Base-by-base conservation (phyloP, 306 rosid genomes). In the Gastrolobium bilobum region DNA sequence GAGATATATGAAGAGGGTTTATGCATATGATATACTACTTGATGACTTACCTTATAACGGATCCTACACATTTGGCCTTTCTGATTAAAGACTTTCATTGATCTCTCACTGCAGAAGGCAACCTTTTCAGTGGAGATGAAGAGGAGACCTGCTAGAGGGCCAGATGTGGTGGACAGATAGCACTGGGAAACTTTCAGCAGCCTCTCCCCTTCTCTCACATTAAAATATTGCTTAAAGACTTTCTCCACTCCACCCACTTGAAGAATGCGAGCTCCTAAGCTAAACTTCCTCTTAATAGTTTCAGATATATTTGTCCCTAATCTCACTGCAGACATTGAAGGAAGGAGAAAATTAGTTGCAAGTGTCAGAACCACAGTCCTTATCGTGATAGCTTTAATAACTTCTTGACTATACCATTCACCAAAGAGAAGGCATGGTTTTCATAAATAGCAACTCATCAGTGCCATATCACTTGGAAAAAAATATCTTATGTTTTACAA, bases 61-160 rank as follows among this genome's bases (percentile, higher is more conserved):
- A 71, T 79, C 33, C 73, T 80, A 10, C 61, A 35, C 44, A 82
- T 38, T 35, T 83, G 79, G 43, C 86, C 90, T 10, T 84, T 71
- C 50, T 67, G 86, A 40, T 76, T 84, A 10, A 83, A 65, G 54
- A 90, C 58, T 42, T 84, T 84, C 77, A 90, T 87, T 40, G 90
- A 86, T 81, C 86, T 88, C n/a, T 90, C 86, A 65, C 97, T 92
- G 85, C 97, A 92, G 54, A 92, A 92, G 37, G 97, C 88, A 68
- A 92, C 73, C 68, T 86, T 90, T 52, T 87, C 76, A 0, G 91
- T 81, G 75, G 96, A 91, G 68, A 91, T 81, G 75, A 89, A 93
- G 83, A 93, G 91, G 20, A 91, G 82, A 52, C 94, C 97, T 6
- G 91, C 89, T 56, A 93, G 85, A 46, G 97, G 97, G 15, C 96